phyloP scores from a whole-genome alignment of 768 basidiomycete species.

The Leucogyrophana mollusca region DNA sequence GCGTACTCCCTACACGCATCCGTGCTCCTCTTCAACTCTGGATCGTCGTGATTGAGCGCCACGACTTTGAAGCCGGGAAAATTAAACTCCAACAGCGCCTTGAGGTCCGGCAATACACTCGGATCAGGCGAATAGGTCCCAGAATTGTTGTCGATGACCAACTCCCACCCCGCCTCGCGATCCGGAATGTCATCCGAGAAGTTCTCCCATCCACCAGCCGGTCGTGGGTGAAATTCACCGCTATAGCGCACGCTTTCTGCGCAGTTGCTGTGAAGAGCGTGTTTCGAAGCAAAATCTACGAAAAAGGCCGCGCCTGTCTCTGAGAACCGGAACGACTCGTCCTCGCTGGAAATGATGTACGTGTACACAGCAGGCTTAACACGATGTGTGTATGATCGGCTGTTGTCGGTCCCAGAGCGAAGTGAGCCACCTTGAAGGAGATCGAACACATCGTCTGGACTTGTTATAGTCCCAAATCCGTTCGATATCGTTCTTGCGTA shows the following conservation, averaged over 20 bases:
- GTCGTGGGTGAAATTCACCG: constrained; percentile 80
- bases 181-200: constrained; percentile 58
- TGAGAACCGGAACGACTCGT: constrained; percentile 78
- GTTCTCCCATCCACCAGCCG: constrained; percentile 62
- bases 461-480: constrained; percentile 57
- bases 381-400: constrained; percentile 34
- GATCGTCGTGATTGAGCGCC: constrained; percentile 56
- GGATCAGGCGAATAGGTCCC: constrained; percentile 83
- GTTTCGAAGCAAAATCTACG: constrained; percentile 84
- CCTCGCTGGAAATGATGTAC: constrained; percentile 75
- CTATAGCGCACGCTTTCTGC: constrained; percentile 63
- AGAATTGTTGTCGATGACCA: constrained; percentile 84
- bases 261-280: constrained; percentile 81
- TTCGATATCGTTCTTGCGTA: constrained; percentile 69
- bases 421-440: constrained; percentile 49
- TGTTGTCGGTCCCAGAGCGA: constrained; percentile 11
- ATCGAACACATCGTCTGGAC: constrained; percentile 44
- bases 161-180: constrained; percentile 66
- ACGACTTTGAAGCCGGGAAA: constrained; percentile 63
- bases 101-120: constrained; percentile 56
- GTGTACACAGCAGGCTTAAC: constrained; percentile 85
- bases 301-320: constrained; percentile 88
- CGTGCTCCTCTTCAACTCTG: constrained; percentile 52
- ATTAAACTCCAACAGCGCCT: constrained; percentile 67
- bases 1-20: constrained; percentile 72